Conservation (phyloP, 805 yeast genomes). For the Huiozyma sinensis region DNA sequence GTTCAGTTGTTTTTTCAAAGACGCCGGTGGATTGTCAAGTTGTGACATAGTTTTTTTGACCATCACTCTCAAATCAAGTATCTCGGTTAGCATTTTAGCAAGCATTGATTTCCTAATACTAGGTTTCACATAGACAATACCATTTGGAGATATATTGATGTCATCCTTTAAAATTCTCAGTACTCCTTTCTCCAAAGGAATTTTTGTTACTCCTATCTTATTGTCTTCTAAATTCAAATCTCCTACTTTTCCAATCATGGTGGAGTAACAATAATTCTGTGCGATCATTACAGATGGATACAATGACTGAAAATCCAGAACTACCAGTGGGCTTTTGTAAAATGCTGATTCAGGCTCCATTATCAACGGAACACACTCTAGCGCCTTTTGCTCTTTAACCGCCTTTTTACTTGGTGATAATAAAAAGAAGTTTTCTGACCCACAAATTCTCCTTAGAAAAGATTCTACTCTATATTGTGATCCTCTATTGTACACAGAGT, state of each 20-base stretch:
- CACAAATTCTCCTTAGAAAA: conserved; percentile 60
- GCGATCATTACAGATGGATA: conserved; percentile 92
- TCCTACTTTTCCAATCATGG: conserved; percentile 52
- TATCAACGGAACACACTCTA: conserved; percentile 81
- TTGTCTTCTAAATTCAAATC: conserved; percentile 39
- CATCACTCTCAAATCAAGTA: conserved; percentile 69
- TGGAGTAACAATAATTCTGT: conserved; percentile 76
- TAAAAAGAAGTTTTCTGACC: conserved; percentile 60
- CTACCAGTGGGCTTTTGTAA: conserved; percentile 82
- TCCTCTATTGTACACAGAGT: conserved; percentile 79
- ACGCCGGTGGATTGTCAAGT: conserved; percentile 33
- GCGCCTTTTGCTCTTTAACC: conserved; percentile 73
- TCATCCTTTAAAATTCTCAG: conserved; percentile 42
- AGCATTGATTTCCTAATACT: conserved; percentile 58
- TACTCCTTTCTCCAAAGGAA: conserved; percentile 48
- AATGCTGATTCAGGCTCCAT: conserved; percentile 85
- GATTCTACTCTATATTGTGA: conserved; percentile 94
- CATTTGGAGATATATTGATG: conserved; percentile 74
- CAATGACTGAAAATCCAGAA: conserved; percentile 84
- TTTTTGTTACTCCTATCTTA: conserved; percentile 40
- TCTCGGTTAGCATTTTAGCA: conserved; percentile 76
- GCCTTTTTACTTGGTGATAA: conserved; percentile 72
- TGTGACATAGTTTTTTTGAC: conserved; percentile 64
- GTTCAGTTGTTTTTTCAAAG: conserved; percentile 47
- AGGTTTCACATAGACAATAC: conserved; percentile 62